Base-by-base conservation (phyloP, 2,329 filamentous ascomycete species). In the Verticillium albo-atrum region DNA sequence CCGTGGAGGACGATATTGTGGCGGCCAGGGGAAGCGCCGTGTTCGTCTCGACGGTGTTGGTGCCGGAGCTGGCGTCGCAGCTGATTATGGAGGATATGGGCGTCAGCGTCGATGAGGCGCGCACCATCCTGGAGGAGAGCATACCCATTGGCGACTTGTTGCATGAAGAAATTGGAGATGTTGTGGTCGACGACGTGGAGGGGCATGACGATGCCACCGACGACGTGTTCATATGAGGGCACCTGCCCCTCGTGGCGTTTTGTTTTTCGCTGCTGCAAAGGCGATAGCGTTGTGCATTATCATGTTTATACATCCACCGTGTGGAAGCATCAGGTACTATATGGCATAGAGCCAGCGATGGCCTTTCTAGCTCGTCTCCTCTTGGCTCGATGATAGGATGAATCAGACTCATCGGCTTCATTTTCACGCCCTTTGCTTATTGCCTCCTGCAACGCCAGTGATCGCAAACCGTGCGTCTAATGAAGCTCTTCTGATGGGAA, bases 21-120 rank as follows among this genome's bases (percentile, higher is more conserved):
- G 83, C 88, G 15, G 83, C 83, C 1, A 80, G 88, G 32, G 89
- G 89, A 1, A 82, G 88, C 35, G 84, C 85, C 4, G 82, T 81
- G 26, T 94, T 89, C 66, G 85, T 92, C 2, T 89, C 92, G 72
- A 79, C 81, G 1, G 90, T 94, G 1, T 75, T 96, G 62, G 90
- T 96, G 26, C 90, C 91, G 0, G 92, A 96, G 70, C 69, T 86
- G 64, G 77, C 81, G 26, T 75, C 82, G 35, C 75, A 72, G 61
- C 72, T 87, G 56, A 83, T 86, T 62, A 80, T 78, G 73, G 81
- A 86, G 65, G 84, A 86, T 62, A 81, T 86, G 79, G 60, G 63
- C 2, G 75, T 82, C 25, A 69, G 65, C 3, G 72, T 73, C 52
- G 70, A 71, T 7, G 71, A 77, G 60, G 82, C 82, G 20, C 74